These are phyloP conservation scores for Trichoderma oligosporum DNA, from an alignment of 2,329 filamentous ascomycete genomes.

Conservation along the genomic window DNA sequence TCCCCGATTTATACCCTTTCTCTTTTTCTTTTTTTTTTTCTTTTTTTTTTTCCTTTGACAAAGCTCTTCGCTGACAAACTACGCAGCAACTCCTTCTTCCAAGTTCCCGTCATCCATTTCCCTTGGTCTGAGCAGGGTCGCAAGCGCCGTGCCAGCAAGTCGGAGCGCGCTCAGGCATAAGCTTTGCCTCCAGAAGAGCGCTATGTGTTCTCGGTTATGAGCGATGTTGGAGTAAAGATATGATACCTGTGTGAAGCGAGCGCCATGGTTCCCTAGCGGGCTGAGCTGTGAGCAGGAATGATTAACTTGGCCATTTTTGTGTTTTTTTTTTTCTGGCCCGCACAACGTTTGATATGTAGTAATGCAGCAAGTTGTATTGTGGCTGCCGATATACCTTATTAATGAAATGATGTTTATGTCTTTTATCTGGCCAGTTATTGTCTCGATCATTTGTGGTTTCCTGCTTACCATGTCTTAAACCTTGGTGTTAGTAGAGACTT, in stretches of 20 bases:
- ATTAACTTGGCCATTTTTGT: constrained; percentile 3
- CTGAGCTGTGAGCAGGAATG: constrained; percentile 7
- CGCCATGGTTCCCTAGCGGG: constrained; percentile 8
- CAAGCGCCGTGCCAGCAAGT: constrained; percentile 51
- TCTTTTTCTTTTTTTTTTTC: neutral
- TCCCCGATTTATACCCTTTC: neutral
- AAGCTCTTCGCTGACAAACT: constrained; percentile 32
- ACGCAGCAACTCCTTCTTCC: constrained; percentile 79
- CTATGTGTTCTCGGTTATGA: constrained; percentile 8
- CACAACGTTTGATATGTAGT: constrained; percentile 12
- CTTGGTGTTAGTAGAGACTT: too few species aligned
- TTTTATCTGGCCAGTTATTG: neutral
- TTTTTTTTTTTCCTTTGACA: too few species aligned
- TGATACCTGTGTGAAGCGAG: constrained; percentile 16
- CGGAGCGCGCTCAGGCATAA: constrained; percentile 27
- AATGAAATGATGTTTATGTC: constrained; percentile 15
- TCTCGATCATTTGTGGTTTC: too few species aligned
- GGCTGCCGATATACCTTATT: constrained; percentile 14
- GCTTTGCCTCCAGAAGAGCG: neutral
- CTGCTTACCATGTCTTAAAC: too few species aligned
- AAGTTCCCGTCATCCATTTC: constrained; percentile 89
- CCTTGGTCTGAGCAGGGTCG: constrained; percentile 83
- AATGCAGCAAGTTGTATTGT: constrained; percentile 5
- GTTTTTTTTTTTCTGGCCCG: constrained; percentile 5
- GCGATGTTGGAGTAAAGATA: constrained; percentile 7